Conservation (phyloP, 2,329 filamentous ascomycete species). For the Xylaria sp. region DNA sequence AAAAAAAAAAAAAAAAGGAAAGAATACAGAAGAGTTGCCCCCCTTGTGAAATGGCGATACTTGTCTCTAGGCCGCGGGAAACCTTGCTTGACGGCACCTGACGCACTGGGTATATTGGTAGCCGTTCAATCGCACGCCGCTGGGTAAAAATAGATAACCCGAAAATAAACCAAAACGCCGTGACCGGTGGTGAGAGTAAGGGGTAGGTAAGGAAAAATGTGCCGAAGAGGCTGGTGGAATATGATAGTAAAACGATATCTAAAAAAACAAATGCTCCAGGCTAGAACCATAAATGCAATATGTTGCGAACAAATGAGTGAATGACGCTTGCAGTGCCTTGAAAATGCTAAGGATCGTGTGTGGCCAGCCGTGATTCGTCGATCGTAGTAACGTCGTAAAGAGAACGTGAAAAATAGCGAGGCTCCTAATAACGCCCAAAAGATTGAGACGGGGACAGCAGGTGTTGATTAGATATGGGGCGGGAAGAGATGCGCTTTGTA, state of each 20-base stretch:
- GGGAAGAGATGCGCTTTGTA: background rate
- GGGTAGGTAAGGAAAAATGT: slow-evolving; percentile 1
- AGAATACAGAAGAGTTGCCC: slow-evolving; percentile 8
- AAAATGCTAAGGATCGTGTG: slow-evolving; percentile 28
- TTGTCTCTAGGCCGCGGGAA: slow-evolving; percentile 26
- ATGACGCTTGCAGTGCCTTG: slow-evolving; percentile 17
- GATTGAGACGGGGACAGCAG: slow-evolving; percentile 1
- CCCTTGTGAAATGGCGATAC: slow-evolving; percentile 22
- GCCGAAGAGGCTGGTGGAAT: background rate
- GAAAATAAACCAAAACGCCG: slow-evolving; percentile 15
- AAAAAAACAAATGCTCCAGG: slow-evolving; percentile 16
- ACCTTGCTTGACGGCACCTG: slow-evolving; percentile 30
- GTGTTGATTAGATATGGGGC: background rate
- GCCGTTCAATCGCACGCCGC: slow-evolving; percentile 26
- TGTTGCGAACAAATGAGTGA: slow-evolving; percentile 23
- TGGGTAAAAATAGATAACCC: slow-evolving; percentile 3
- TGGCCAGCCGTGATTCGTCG: slow-evolving; percentile 35
- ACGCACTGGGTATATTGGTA: slow-evolving; percentile 39
- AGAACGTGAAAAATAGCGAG: slow-evolving; percentile 7
- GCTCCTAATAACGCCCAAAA: slow-evolving; percentile 1
- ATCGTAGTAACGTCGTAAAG: slow-evolving; percentile 21
- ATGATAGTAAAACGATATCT: background rate
- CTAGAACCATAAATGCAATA: slow-evolving; percentile 17
- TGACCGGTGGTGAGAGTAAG: slow-evolving; percentile 9
- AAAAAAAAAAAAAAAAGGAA: slow-evolving; percentile 9